These are phyloP conservation scores for Lepidium africanum DNA, from an alignment of 345 rosid genomes.

Conservation along the genomic window DNA sequence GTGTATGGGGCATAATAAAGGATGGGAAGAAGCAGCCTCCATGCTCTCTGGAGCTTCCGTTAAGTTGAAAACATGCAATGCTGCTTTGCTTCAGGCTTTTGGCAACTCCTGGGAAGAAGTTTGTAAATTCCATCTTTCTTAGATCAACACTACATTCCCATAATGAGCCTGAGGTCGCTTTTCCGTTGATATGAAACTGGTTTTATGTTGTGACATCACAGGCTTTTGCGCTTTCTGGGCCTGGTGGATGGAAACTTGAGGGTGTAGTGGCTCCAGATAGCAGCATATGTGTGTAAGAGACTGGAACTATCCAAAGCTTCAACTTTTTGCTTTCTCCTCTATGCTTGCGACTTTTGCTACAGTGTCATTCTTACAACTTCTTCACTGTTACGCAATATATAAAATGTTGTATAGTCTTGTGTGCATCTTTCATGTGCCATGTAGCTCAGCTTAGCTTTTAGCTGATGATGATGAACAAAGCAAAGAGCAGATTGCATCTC, in stretches of 20 bases:
- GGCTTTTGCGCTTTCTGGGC: constrained; percentile 81
- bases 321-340: neutral
- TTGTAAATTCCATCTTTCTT: neutral
- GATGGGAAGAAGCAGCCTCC: constrained; percentile 99
- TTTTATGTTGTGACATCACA: constrained; percentile 27
- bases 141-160: neutral
- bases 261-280: constrained; percentile 69
- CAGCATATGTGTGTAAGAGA: constrained; percentile 20
- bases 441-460: neutral
- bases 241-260: constrained; percentile 92
- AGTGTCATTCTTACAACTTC: neutral
- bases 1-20: constrained; percentile 99
- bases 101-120: constrained; percentile 98
- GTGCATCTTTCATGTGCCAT: neutral
- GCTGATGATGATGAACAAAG: constrained; percentile 62
- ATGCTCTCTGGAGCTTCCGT: constrained; percentile 64
- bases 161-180: neutral
- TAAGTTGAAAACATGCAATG: constrained; percentile 87
- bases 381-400: neutral
- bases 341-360: neutral
- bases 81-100: constrained; percentile 89
- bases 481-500: constrained; percentile 58
- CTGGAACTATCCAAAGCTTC: constrained; percentile 1
- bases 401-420: neutral
- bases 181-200: neutral